A percentile compares a stretch with the other conserved stretches of the same genome.
Conservation (phyloP, 805 yeast genomes). For the Kuraishia borneana region DNA sequence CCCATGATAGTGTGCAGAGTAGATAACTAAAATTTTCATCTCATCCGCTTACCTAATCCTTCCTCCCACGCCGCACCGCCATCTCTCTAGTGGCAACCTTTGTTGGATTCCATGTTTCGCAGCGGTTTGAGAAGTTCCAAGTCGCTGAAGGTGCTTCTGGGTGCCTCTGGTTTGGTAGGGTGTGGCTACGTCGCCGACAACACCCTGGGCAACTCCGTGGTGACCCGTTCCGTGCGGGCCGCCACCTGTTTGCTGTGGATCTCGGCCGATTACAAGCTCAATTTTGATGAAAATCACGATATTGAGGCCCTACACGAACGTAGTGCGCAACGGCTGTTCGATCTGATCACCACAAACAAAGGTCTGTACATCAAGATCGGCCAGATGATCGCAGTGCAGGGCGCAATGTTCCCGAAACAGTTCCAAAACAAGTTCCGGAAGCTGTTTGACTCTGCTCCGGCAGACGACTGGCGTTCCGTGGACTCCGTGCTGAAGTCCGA, state of each 20-base stretch:
- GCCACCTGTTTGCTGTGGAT: slow-evolving; percentile 33
- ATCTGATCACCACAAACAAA: slow-evolving; percentile 33
- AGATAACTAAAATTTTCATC: too few species aligned
- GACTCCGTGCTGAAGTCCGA: slow-evolving; percentile 27
- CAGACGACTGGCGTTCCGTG: slow-evolving; percentile 36
- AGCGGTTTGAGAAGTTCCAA: too few species aligned
- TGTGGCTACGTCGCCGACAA: slow-evolving; percentile 17
- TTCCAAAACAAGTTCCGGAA: slow-evolving; percentile 44
- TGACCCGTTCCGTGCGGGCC: slow-evolving; percentile 41
- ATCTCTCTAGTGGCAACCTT: too few species aligned
- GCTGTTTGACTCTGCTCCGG: slow-evolving; percentile 62
- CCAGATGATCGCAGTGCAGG: slow-evolving; percentile 71
- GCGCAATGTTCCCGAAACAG: slow-evolving; percentile 52
- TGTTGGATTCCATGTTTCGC: too few species aligned
- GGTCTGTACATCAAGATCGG: slow-evolving; percentile 70
- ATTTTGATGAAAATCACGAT: slow-evolving; percentile 31
- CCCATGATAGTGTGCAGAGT: background rate
- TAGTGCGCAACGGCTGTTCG: slow-evolving; percentile 38
- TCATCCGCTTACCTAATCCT: too few species aligned
- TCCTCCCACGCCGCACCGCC: background rate
- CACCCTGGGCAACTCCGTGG: slow-evolving; percentile 33
- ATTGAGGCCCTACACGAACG: slow-evolving; percentile 48
- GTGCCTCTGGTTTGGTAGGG: background rate
- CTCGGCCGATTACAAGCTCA: slow-evolving; percentile 50
- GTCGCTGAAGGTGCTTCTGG: background rate